Evolutionary conservation across 345 rosid species (phyloP).

Genomic region (Murraya paniculata): DNA sequence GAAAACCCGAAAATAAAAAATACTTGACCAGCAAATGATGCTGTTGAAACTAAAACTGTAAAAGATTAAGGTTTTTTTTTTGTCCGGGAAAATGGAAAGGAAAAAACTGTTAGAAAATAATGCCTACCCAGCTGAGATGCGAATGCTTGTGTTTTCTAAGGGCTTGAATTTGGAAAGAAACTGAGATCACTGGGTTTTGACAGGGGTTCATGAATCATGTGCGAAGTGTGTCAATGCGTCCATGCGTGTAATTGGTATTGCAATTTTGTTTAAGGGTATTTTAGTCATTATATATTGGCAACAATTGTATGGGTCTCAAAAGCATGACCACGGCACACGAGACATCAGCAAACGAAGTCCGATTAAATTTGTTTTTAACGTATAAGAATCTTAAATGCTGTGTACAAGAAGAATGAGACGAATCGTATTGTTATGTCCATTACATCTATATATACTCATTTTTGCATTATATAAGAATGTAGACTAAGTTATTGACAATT

Average conservation of each 20-base stretch:
- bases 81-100: background rate
- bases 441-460: background rate
- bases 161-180: background rate
- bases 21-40: background rate
- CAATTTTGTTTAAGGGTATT: background rate
- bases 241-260: background rate
- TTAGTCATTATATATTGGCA: background rate
- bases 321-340: background rate
- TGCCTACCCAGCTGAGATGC: background rate
- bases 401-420: constrained; percentile 21
- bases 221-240: too few relatives aligned
- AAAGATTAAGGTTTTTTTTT: background rate
- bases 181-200: too few relatives aligned
- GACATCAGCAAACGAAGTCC: background rate
- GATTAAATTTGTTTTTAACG: background rate
- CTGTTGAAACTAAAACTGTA: too few relatives aligned
- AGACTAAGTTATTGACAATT: constrained; percentile 24
- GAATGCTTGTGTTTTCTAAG: background rate
- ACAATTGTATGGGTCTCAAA: background rate
- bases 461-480: background rate
- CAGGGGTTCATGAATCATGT: too few relatives aligned
- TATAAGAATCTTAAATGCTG: constrained; percentile 5
- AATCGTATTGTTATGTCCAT: constrained; percentile 1
- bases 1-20: background rate
- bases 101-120: background rate